These are phyloP conservation scores for Hygrophorus pudorinus DNA, from an alignment of 768 basidiomycete genomes.

Conservation along the genomic window DNA sequence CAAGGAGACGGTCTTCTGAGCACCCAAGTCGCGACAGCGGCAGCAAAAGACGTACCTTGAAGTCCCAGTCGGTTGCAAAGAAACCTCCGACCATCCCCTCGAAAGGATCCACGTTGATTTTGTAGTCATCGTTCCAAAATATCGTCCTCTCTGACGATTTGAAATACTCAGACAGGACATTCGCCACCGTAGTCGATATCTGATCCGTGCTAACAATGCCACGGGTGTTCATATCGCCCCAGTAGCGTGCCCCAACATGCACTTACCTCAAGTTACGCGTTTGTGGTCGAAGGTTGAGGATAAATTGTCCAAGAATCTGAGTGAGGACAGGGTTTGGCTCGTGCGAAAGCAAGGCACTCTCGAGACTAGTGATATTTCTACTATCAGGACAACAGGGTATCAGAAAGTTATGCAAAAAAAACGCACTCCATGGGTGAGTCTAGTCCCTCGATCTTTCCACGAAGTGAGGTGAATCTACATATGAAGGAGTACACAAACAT, in stretches of 20 bases:
- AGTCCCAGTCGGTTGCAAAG: slow-evolving; percentile 71
- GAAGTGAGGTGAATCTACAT: slow-evolving; percentile 69
- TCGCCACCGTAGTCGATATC: slow-evolving; percentile 66
- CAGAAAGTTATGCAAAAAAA: slow-evolving; percentile 16
- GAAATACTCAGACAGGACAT: slow-evolving; percentile 61
- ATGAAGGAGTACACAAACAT: slow-evolving; percentile 82
- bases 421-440: slow-evolving; percentile 81
- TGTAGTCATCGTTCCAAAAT: slow-evolving; percentile 69
- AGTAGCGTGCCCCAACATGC: slow-evolving; percentile 22
- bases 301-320: slow-evolving; percentile 63
- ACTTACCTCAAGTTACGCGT: slow-evolving; percentile 85
- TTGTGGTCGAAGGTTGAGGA: slow-evolving; percentile 75
- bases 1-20: slow-evolving; percentile 10
- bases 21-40: slow-evolving; percentile 2
- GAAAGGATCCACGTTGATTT: slow-evolving; percentile 68
- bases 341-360: slow-evolving; percentile 64
- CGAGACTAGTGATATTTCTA: slow-evolving; percentile 44
- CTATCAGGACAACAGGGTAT: slow-evolving; percentile 19
- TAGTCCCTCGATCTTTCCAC: slow-evolving; percentile 67
- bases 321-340: slow-evolving; percentile 68
- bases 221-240: slow-evolving; percentile 22
- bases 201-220: slow-evolving; percentile 56
- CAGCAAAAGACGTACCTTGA: slow-evolving; percentile 49
- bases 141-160: slow-evolving; percentile 65
- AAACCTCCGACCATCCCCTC: slow-evolving; percentile 56